These are phyloP conservation scores for Lolium multiflorum DNA, from an alignment of 176 grass and related monocot species.

Conservation along the genomic window DNA sequence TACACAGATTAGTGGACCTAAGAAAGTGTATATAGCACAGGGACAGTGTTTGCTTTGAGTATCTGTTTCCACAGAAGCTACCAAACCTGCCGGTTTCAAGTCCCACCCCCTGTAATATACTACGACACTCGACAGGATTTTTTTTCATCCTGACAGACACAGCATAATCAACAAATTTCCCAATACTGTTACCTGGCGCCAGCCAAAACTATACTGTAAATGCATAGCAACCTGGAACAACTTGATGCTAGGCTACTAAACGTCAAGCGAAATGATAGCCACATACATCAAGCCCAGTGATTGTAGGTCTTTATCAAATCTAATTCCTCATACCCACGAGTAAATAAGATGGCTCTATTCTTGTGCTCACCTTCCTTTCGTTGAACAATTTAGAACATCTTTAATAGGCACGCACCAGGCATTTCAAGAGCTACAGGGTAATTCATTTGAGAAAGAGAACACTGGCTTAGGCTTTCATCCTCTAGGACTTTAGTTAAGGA, in stretches of 20 bases:
- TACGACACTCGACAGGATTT: neutral
- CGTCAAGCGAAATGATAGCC: neutral
- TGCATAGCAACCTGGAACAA: neutral
- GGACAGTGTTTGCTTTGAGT: neutral
- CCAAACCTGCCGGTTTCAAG: neutral
- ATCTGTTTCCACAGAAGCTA: neutral
- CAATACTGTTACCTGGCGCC: neutral
- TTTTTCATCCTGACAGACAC: neutral
- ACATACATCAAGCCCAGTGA: neutral
- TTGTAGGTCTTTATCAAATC: neutral
- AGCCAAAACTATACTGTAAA: neutral
- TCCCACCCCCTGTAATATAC: neutral
- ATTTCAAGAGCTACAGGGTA: neutral
- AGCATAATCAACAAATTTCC: neutral
- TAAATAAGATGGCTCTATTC: constrained; percentile 13
- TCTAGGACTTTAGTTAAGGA: neutral
- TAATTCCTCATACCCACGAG: neutral
- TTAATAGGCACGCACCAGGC: neutral
- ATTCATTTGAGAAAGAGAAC: neutral
- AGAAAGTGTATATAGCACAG: neutral
- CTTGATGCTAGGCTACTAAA: neutral
- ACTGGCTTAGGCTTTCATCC: too few relatives aligned
- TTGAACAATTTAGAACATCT: neutral
- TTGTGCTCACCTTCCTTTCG: neutral
- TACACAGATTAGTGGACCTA: neutral